Evolutionary conservation across 2,329 filamentous ascomycete species (phyloP).

Genomic region (Fusarium veterinarium): DNA sequence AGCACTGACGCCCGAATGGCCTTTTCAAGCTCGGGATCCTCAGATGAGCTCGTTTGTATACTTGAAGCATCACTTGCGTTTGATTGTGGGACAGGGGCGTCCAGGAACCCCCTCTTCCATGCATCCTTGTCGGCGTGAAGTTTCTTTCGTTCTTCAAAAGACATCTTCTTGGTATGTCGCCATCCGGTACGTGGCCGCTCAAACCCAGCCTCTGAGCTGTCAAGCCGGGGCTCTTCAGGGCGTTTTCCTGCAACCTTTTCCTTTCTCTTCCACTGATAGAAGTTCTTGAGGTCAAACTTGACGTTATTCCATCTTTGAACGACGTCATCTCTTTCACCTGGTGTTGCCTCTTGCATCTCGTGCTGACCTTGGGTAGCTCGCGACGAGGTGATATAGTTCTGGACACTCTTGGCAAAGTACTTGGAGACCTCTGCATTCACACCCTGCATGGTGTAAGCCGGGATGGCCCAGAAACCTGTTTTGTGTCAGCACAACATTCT

Average conservation of each 20-base stretch:
- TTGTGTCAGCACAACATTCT: neutral
- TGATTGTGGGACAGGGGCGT: slow-evolving; percentile 19
- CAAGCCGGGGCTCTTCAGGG: slow-evolving; percentile 35
- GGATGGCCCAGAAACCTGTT: slow-evolving; percentile 72
- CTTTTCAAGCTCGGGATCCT: slow-evolving; percentile 74
- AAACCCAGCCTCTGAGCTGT: slow-evolving; percentile 31
- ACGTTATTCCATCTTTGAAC: slow-evolving; percentile 72
- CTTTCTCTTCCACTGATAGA: slow-evolving; percentile 65
- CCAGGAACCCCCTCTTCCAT: slow-evolving; percentile 50
- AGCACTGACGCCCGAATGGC: slow-evolving; percentile 77
- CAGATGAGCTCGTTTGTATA: slow-evolving; percentile 35
- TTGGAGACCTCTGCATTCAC: slow-evolving; percentile 82
- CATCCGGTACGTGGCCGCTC: slow-evolving; percentile 58
- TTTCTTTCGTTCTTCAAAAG: slow-evolving; percentile 63
- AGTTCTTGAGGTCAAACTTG: slow-evolving; percentile 69
- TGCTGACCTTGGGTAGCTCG: slow-evolving; percentile 80
- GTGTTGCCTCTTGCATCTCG: slow-evolving; percentile 66
- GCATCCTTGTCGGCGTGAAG: slow-evolving; percentile 60
- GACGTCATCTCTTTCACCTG: slow-evolving; percentile 72
- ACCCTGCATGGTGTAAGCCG: slow-evolving; percentile 86
- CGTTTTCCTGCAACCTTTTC: slow-evolving; percentile 54
- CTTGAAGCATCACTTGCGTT: slow-evolving; percentile 28
- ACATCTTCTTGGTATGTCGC: slow-evolving; percentile 59
- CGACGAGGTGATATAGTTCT: slow-evolving; percentile 84
- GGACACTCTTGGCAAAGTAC: slow-evolving; percentile 74